A percentile compares a stretch with the other conserved stretches of the same genome.
These are phyloP conservation scores for Kwoniella sp. DNA, from an alignment of 768 basidiomycete species.

Conservation along the genomic window DNA sequence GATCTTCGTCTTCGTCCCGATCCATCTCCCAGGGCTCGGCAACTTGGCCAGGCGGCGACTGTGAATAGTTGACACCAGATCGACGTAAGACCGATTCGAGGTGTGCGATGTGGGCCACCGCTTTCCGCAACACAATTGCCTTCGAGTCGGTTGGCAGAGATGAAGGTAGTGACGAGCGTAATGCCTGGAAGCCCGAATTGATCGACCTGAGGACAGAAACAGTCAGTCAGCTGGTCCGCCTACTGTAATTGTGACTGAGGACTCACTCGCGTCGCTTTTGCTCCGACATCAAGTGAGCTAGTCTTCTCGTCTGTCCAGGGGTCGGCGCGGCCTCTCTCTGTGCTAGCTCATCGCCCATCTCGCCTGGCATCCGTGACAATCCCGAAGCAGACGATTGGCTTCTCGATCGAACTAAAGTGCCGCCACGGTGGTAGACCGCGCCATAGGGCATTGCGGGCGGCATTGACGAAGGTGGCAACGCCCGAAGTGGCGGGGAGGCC, in stretches of 20 bases:
- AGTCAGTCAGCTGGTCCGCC: neutral
- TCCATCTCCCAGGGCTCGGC: constrained; percentile 6
- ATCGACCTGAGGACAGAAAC: constrained; percentile 38
- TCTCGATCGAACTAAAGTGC: constrained; percentile 9
- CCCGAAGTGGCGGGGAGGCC: constrained; percentile 23
- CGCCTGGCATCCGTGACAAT: constrained; percentile 1
- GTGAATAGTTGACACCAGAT: constrained; percentile 19
- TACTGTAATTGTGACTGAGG: neutral
- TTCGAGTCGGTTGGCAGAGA: constrained; percentile 46
- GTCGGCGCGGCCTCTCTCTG: constrained; percentile 9
- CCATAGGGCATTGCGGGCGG: constrained; percentile 6
- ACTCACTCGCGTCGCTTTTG: constrained; percentile 54
- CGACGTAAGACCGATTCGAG: constrained; percentile 34
- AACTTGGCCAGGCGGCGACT: constrained; percentile 12
- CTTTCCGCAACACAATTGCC: constrained; percentile 50
- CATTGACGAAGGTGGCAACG: constrained; percentile 22
- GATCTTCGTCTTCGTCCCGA: constrained; percentile 1
- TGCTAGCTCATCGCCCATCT: constrained; percentile 3
- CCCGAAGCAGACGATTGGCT: constrained; percentile 24
- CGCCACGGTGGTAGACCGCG: constrained; percentile 4
- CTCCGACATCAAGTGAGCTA: constrained; percentile 53
- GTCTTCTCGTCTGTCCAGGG: constrained; percentile 39
- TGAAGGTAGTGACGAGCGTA: constrained; percentile 37
- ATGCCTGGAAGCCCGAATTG: constrained; percentile 43
- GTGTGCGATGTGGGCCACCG: constrained; percentile 40